A percentile compares a stretch with the other conserved stretches of the same genome.
Conservation (phyloP, 2,329 filamentous ascomycete genomes). For the Pseudopithomyces maydicus region DNA sequence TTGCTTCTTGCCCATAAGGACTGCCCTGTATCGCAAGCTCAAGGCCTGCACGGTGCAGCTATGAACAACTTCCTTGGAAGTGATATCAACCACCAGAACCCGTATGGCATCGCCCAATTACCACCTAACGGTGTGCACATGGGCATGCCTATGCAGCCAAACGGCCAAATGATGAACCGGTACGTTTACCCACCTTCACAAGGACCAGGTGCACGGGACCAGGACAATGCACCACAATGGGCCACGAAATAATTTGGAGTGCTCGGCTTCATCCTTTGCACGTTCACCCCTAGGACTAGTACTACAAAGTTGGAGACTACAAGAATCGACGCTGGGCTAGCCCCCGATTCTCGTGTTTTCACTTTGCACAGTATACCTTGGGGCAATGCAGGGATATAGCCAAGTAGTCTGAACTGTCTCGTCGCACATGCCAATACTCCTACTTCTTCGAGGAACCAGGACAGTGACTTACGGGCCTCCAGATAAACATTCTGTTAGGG, state of each 20-base stretch:
- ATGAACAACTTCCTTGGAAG: constrained; percentile 57
- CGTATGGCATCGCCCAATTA: constrained; percentile 54
- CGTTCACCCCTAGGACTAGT: neutral
- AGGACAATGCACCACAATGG: constrained; percentile 26
- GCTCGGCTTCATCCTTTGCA: neutral
- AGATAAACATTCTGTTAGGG: constrained; percentile 31
- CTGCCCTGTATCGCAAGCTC: constrained; percentile 88
- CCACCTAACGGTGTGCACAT: constrained; percentile 49
- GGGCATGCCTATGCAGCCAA: constrained; percentile 46
- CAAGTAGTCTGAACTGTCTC: neutral
- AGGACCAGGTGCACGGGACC: constrained; percentile 27
- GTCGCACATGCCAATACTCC: constrained; percentile 1
- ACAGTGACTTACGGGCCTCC: constrained; percentile 33
- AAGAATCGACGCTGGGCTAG: no score
- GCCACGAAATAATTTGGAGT: neutral
- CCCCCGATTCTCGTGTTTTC: no score
- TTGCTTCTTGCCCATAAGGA: constrained; percentile 93
- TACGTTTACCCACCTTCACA: constrained; percentile 37
- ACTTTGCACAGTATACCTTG: no score
- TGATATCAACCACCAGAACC: constrained; percentile 52
- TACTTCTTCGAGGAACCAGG: constrained; percentile 29
- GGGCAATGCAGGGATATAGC: neutral
- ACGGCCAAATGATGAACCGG: constrained; percentile 44
- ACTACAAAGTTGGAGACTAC: neutral
- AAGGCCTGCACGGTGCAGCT: constrained; percentile 65